Evolutionary conservation across 768 basidiomycete genomes (phyloP), one percentile per base, ranked within the genome.

Genomic region (Thelephora aurantiotincta): DNA sequence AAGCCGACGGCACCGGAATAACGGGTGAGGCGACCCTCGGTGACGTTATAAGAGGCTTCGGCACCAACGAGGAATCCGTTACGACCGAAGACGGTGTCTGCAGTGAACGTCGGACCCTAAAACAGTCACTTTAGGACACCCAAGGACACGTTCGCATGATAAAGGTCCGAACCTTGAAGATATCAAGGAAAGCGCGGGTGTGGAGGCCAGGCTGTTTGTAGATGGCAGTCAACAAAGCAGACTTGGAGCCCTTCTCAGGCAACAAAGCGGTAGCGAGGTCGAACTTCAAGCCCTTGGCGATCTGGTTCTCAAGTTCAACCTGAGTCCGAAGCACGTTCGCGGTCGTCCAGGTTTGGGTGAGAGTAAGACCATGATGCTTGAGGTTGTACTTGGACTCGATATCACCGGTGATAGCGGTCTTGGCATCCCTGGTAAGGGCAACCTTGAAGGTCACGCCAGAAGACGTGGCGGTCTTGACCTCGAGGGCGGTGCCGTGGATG

Each of bases 121-220:
- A 14, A 43, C 35, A 33, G 42, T 50, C 49, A 41, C 11, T 42
- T 48, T 49, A 54, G 51, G 48, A 48, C 51, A 49, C 4, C 14
- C 12, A 41, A 14, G 18, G 22, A 45, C 22, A 54, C 49, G 41
- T n/a, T 33, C 45, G 50, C 42, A 46, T 18, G 43, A 33, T 23
- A 46, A n/a, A n/a, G 20, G 46, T 45, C 57, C 68, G 49, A 49
- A 91, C 91, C 82, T 88, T 94, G 84, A 96, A 87, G 57, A 96
- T 67, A 65, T 99, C 94, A 52, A 98, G 75, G 61, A 74, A 68
- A 51, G 86, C 88, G 51, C 92, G 85, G 59, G 85, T 80, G 79
- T 98, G 92, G 59, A 98, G 68, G 51, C 86, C 88, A 46, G 90
- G 89, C 68, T 96, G 92, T 78, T 97, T 97, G 81, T 91, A 97